These are phyloP conservation scores for Rosa hybrid DNA, from an alignment of 331 rosid genomes.

Conservation along the genomic window DNA sequence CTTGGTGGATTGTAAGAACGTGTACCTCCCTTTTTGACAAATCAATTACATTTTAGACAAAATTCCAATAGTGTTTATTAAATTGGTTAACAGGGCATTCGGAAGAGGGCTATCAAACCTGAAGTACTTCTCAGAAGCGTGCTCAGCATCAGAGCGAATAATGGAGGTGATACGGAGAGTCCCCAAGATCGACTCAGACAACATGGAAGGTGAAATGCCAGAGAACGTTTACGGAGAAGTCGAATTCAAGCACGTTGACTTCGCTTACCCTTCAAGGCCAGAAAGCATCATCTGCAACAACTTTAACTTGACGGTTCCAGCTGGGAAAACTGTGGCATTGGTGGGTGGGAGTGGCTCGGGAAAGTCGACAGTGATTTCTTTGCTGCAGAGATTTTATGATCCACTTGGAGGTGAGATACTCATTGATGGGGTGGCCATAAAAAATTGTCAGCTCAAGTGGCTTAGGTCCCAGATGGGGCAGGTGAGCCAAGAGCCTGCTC, in stretches of 20 bases:
- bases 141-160: conserved; percentile 61
- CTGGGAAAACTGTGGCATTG: conserved; percentile 69
- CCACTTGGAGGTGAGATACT: conserved; percentile 66
- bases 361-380: conserved; percentile 71
- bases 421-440: conserved; percentile 63
- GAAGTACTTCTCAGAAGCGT: conserved; percentile 79
- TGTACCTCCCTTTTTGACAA: too few species aligned
- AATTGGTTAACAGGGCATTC: conserved; percentile 52
- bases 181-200: conserved; percentile 84
- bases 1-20: conserved; percentile 81
- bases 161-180: conserved; percentile 70
- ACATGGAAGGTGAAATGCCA: conserved; percentile 55
- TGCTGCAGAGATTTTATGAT: conserved; percentile 87
- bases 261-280: conserved; percentile 86
- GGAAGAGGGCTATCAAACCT: conserved; percentile 86
- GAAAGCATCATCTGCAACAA: conserved; percentile 53
- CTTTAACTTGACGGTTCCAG: conserved; percentile 55
- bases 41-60: too few species aligned
- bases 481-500: conserved; percentile 92
- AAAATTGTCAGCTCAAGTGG: conserved; percentile 74
- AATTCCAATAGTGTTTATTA: too few species aligned
- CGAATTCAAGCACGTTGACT: conserved; percentile 54
- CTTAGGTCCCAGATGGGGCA: conserved; percentile 83
- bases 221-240: conserved; percentile 61
- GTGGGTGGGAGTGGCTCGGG: conserved; percentile 93